Evolutionary conservation across 139 green algal species (phyloP).

Genomic region (Closterium sp.): DNA sequence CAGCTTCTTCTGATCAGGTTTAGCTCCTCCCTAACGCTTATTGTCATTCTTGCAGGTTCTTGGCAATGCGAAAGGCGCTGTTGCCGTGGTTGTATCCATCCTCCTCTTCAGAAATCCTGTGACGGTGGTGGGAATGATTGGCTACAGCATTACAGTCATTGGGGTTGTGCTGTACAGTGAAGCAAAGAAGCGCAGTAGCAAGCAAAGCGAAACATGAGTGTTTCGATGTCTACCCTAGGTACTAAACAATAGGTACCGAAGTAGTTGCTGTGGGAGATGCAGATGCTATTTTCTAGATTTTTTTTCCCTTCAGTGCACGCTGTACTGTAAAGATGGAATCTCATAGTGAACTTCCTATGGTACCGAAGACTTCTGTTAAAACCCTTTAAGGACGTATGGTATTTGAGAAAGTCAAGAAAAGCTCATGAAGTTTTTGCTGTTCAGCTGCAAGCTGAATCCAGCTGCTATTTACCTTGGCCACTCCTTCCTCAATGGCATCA

Average conservation of each 20-base stretch:
- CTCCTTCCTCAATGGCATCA: neutral
- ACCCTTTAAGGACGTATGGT: too few species aligned
- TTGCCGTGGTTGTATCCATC: slow-evolving; percentile 81
- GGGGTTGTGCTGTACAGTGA: slow-evolving; percentile 76
- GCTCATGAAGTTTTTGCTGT: neutral
- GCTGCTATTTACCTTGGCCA: neutral
- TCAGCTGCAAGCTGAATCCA: neutral
- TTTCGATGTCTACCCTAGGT: neutral
- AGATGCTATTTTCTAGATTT: too few species aligned
- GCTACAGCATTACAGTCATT: slow-evolving; percentile 79
- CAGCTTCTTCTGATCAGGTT: too few species aligned
- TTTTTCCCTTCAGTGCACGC: too few species aligned
- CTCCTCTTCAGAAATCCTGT: slow-evolving; percentile 84
- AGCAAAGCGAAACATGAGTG: neutral
- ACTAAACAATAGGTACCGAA: too few species aligned
- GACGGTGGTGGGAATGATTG: slow-evolving; percentile 67
- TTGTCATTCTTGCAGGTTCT: slow-evolving; percentile 58
- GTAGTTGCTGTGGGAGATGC: too few species aligned
- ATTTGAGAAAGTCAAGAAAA: neutral
- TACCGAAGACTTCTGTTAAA: too few species aligned
- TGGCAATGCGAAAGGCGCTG: slow-evolving; percentile 93
- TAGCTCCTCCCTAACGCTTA: neutral
- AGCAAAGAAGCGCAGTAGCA: slow-evolving; percentile 31
- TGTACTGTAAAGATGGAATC: too few species aligned
- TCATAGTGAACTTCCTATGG: too few species aligned